Base-by-base conservation (phyloP, 768 basidiomycete genomes). In the Chalciporus pseudorubinellus region DNA sequence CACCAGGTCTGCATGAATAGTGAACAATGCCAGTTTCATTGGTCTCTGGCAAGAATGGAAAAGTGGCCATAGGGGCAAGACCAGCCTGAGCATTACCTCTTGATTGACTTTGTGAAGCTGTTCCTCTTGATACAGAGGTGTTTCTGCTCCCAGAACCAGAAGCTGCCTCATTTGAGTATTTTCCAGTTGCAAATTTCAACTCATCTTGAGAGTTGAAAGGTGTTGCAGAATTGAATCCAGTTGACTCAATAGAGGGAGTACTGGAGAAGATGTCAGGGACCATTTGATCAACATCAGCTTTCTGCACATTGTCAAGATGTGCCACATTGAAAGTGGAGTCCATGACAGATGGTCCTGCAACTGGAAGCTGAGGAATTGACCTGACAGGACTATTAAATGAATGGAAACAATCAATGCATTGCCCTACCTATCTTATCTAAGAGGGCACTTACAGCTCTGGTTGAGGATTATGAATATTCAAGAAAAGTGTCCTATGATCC, bases 1-100 rank as follows among this genome's bases (percentile, higher is more conserved):
- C 88, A 19, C 80, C 77, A 7, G 84, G 82, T 21, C 89, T 81
- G 59, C 81, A 85, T 6, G 87, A 89, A 22, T 84, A 73, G 46
- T 73, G 70, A 5, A 75, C 75, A 1, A 77, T 77, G 2, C 73
- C 76, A 45, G 75, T 73, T 22, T 74, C 73, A 4, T 76, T 73
- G 1, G 76, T 77, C 55, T 72, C 66, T 5, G 73, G 75, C 10
- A 84, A 66, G 59, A 79, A 83, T 3, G 84, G 83, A 28, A 57
- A 62, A 39, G 65, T 70, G 0, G 76, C 76, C 22, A 79, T 74
- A 3, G 87, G 82, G 0, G 81, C 81, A 4, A 80, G 69, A 13
- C 72, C 77, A 36, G 77, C 70, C 10, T 69, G 62, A 4, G 58
- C 56, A 6, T 72, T 68, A 10, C 69, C 73, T 29, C 67, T 65